Evolutionary conservation across 73 alveolate species (phyloP).

Genomic region (Urostyla sp.): DNA sequence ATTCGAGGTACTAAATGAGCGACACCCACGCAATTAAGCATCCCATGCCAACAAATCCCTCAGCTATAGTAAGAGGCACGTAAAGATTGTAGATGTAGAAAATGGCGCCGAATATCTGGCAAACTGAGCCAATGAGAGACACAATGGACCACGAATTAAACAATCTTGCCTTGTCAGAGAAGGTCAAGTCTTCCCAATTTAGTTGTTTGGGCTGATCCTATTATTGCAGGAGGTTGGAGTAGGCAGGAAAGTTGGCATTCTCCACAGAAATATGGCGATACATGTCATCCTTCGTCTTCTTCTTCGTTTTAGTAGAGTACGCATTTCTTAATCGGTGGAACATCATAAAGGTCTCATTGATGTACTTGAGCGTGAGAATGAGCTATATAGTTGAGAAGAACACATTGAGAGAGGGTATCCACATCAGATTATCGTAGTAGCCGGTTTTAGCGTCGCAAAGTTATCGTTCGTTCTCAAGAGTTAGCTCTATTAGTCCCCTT

Average conservation of each 20-base stretch:
- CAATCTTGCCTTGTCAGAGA: slow-evolving; percentile 19
- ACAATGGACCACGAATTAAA: slow-evolving; percentile 38
- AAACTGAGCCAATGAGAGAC: background rate
- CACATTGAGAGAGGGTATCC: slow-evolving; percentile 38
- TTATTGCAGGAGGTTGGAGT: no score
- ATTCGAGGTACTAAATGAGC: slow-evolving; percentile 78
- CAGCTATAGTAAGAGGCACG: slow-evolving; percentile 33
- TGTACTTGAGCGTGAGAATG: slow-evolving; percentile 4
- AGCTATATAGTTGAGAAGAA: slow-evolving; percentile 23
- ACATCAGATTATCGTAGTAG: slow-evolving; percentile 30
- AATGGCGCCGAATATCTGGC: slow-evolving; percentile 20
- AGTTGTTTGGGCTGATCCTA: no score
- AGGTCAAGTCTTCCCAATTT: slow-evolving; percentile 41
- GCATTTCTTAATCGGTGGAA: no score
- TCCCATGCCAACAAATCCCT: slow-evolving; percentile 18
- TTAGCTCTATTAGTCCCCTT: slow-evolving; percentile 16
- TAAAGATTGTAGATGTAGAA: slow-evolving; percentile 30
- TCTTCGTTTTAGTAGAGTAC: no score
- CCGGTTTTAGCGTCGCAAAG: slow-evolving; percentile 4
- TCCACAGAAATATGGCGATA: no score
- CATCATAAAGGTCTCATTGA: no score
- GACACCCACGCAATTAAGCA: slow-evolving; percentile 84
- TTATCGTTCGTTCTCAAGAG: slow-evolving; percentile 1
- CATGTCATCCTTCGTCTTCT: no score
- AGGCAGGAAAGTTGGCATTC: no score